Evolutionary conservation across 441 rosid species (phyloP).

Genomic region (Jatropha podagrica): DNA sequence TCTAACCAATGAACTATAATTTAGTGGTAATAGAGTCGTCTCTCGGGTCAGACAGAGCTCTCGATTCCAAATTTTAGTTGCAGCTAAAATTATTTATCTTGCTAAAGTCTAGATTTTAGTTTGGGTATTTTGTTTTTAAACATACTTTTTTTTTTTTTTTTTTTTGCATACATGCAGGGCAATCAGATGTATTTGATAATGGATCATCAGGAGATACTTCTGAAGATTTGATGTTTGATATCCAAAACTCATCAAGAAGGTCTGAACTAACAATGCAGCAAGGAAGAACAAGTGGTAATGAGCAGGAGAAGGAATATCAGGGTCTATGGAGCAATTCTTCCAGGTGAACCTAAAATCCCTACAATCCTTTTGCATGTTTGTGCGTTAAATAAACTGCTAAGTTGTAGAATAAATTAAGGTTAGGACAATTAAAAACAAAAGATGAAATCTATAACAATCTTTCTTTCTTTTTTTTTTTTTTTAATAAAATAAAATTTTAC

Average conservation of each 20-base stretch:
- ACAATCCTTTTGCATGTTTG: constrained; percentile 1
- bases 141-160: not conserved
- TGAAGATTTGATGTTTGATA: constrained; percentile 74
- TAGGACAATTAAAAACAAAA: not conserved
- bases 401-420: not conserved
- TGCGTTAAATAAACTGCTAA: not conserved
- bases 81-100: too few relatives aligned
- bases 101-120: not conserved
- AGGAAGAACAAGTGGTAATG: constrained; percentile 41
- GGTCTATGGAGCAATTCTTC: constrained; percentile 85
- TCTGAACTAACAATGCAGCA: constrained; percentile 50
- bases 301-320: constrained; percentile 47
- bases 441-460: too few relatives aligned
- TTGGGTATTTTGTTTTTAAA: not conserved
- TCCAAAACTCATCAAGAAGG: constrained; percentile 52
- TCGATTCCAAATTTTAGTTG: too few relatives aligned
- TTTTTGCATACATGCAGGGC: constrained; percentile 13
- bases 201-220: constrained; percentile 35
- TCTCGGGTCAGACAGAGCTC: too few relatives aligned
- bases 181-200: constrained; percentile 28
- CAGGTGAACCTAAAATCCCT: constrained; percentile 45
- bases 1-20: too few relatives aligned
- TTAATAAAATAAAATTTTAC: too few relatives aligned
- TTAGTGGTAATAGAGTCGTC: too few relatives aligned
- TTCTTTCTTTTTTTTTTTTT: too few relatives aligned